A percentile compares a stretch with the other conserved stretches of the same genome.
These are phyloP conservation scores for Hyaloscypha finlandica DNA, from an alignment of 495 filamentous ascomycete species.

Conservation along the genomic window DNA sequence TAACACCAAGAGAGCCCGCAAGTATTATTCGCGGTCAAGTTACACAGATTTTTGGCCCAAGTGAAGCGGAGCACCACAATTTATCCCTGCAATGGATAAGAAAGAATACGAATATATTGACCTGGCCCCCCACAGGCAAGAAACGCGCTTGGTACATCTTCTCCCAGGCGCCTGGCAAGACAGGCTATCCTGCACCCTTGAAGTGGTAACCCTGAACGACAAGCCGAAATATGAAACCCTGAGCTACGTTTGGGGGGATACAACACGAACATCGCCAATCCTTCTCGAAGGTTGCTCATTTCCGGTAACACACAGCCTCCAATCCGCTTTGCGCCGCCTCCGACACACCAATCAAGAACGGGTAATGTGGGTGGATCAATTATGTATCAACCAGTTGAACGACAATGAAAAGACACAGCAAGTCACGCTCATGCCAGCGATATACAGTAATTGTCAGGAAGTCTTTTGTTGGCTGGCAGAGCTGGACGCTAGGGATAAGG, in stretches of 20 bases:
- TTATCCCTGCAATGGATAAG: too few species aligned
- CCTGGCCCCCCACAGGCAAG: neutral
- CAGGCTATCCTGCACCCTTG: neutral
- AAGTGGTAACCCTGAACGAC: neutral
- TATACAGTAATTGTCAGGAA: too few species aligned
- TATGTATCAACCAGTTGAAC: constrained; percentile 39
- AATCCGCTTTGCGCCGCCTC: constrained; percentile 29
- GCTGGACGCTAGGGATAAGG: too few species aligned
- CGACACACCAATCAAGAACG: constrained; percentile 15
- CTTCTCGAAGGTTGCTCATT: constrained; percentile 4
- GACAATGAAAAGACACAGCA: constrained; percentile 34
- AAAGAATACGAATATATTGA: too few species aligned
- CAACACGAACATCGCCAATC: constrained; percentile 6
- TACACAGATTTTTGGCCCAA: too few species aligned
- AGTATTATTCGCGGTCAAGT: too few species aligned
- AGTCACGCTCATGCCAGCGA: constrained; percentile 31
- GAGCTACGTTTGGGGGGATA: constrained; percentile 8
- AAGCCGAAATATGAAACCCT: constrained; percentile 12
- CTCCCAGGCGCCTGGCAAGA: constrained; percentile 8
- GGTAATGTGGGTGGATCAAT: constrained; percentile 35
- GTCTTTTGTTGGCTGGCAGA: too few species aligned
- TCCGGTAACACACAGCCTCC: constrained; percentile 31
- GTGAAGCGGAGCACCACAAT: too few species aligned
- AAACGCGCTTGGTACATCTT: constrained; percentile 7
- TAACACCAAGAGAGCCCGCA: too few species aligned